These are phyloP conservation scores for Euryodendron excelsum DNA, from an alignment of 148 eudicot genomes.

Conservation along the genomic window DNA sequence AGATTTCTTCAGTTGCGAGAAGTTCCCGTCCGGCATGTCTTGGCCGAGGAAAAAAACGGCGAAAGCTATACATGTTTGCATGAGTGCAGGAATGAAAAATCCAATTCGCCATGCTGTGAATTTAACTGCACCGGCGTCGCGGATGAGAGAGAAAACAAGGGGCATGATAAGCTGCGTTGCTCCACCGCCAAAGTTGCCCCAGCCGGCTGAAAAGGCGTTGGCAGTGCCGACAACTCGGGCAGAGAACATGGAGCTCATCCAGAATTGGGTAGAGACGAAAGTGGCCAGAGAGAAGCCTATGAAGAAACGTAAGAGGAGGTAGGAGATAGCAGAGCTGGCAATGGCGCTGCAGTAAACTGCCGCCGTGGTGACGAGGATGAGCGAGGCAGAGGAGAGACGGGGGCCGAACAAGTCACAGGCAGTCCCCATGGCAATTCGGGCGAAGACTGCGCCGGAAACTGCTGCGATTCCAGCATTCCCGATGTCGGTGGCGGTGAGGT, in stretches of 20 bases:
- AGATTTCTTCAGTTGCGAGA: slow-evolving; percentile 33
- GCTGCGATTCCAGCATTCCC: slow-evolving; percentile 88
- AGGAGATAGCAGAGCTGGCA: slow-evolving; percentile 27
- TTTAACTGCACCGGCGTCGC: slow-evolving; percentile 29
- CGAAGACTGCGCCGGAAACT: slow-evolving; percentile 74
- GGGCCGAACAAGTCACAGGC: slow-evolving; percentile 85
- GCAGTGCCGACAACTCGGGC: slow-evolving; percentile 65
- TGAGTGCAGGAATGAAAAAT: slow-evolving; percentile 61
- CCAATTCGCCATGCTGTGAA: slow-evolving; percentile 81
- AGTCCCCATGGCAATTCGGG: slow-evolving; percentile 73
- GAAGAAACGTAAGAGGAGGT: slow-evolving; percentile 62
- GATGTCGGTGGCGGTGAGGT: slow-evolving; percentile 61
- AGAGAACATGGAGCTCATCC: slow-evolving; percentile 98
- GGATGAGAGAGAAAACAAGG: slow-evolving; percentile 47
- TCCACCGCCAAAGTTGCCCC: slow-evolving; percentile 95
- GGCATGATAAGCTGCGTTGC: slow-evolving; percentile 91
- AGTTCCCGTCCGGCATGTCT: slow-evolving; percentile 76
- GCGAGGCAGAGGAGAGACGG: slow-evolving; percentile 62
- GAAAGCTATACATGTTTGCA: slow-evolving; percentile 60
- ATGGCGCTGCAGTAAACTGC: slow-evolving; percentile 57
- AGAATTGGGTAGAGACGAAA: slow-evolving; percentile 81
- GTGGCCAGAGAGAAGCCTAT: slow-evolving; percentile 85
- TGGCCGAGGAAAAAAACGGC: slow-evolving; percentile 59
- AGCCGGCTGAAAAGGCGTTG: slow-evolving; percentile 76
- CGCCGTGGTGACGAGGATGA: slow-evolving; percentile 67